Evolutionary conservation across 2,329 filamentous ascomycete species (phyloP).

Genomic region (Paecilomyces formosus): DNA sequence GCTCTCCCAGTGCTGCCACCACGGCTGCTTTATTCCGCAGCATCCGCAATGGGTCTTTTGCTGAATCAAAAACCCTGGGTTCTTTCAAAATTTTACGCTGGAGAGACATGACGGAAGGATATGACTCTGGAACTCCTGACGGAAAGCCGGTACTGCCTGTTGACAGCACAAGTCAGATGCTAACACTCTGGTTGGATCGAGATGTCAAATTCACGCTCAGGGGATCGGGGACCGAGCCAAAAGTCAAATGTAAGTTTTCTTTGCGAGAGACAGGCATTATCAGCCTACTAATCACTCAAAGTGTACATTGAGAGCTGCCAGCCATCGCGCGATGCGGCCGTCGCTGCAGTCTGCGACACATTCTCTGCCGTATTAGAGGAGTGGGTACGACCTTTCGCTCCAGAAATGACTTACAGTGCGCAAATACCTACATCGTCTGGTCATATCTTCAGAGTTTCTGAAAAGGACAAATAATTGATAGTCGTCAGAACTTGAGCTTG

Average conservation of each 20-base stretch:
- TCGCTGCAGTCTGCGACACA: conserved; percentile 28
- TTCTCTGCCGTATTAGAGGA: conserved; percentile 29
- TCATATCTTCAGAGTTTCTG: not conserved
- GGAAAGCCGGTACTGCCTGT: conserved; percentile 49
- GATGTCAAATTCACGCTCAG: conserved; percentile 51
- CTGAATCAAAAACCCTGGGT: conserved; percentile 42
- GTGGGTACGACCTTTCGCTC: conserved; percentile 32
- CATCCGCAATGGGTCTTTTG: conserved; percentile 41
- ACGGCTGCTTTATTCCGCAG: conserved; percentile 49
- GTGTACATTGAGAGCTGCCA: conserved; percentile 38
- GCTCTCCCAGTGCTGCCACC: conserved; percentile 47
- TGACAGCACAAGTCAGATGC: conserved; percentile 54
- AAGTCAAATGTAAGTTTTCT: conserved; percentile 50
- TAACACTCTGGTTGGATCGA: conserved; percentile 52
- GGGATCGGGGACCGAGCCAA: conserved; percentile 58
- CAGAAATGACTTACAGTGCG: conserved; percentile 25
- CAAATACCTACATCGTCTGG: not conserved
- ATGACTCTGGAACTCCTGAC: conserved; percentile 49
- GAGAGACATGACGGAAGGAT: conserved; percentile 56
- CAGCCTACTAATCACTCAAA: conserved; percentile 8
- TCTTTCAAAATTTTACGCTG: conserved; percentile 47
- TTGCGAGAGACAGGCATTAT: not conserved
- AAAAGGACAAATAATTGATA: not conserved
- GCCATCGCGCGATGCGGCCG: conserved; percentile 25
- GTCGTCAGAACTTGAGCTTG: not conserved